Base-by-base conservation (phyloP, 208 protist genomes). In the Trypanosoma scelopori region DNA sequence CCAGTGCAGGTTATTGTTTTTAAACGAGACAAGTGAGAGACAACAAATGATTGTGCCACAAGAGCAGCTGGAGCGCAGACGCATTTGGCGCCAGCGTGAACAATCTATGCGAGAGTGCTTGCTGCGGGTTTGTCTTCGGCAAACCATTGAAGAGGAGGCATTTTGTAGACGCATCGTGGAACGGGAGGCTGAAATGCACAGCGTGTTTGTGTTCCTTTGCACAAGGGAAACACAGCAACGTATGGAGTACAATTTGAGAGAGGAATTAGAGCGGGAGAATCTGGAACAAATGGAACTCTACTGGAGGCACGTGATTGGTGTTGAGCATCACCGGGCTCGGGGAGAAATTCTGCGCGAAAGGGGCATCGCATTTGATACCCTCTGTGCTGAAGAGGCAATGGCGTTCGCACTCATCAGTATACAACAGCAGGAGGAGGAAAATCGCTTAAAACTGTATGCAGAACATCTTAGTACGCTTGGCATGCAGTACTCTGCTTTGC, bases 1-100 rank as follows among this genome's bases (percentile, higher is more conserved):
- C 37, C 49, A 53, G 42, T 45, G 74, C 15, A 18, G 23, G 39
- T 67, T 75, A 48, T 23, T 85, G 4, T 16, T 66, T 47, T 47
- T 72, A 15, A 76, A 83, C 46, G 85, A 92, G 53, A 48, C 39
- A 20, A 79, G 66, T 20, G 85, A 85, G 57, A 68, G 82, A 16
- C 69, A 82, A 63, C 85, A 92, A 71, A 59, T 89, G 20, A 79
- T 92, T 47, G 75, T 79, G 46, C 59, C 70, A 16, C 80, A 87
- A 55, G 82, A 92, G 67, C 22, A 70, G 55, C 66, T 87, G 6
- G 81, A 75, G 30, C 66, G 86, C 22, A 62, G 78, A 42, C 69
- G 76, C n/a, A 20, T 91, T 27, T 73, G 70, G 59, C 80, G 74
- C n/a, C 56, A 71, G 11, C 67, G 70, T 22, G 45, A 64, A 37